Base-by-base conservation (phyloP, 1,284 basidiomycete genomes). In the Inonotus hispidus region DNA sequence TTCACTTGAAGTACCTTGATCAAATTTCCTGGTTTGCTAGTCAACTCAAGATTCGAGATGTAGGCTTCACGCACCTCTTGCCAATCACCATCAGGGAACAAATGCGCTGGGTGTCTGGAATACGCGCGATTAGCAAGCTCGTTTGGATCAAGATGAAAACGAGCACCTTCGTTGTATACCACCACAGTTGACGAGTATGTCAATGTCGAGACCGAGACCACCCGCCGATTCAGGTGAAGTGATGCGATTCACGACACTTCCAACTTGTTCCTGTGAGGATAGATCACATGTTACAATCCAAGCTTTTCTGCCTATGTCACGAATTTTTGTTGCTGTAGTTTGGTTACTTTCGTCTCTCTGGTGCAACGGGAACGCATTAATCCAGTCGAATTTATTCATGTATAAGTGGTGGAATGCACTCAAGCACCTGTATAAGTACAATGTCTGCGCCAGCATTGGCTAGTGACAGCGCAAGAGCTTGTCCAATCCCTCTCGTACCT, bases 111-210 rank as follows among this genome's bases (percentile, higher is more conserved):
- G 38, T 63, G 62, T 46, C 62, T 62, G 14, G 37, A 21, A 7
- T n/a, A 32, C 29, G 14, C n/a, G 13, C 32, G 32, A n/a, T 39
- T 14, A 52, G 13, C 4, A 52, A 35, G 35, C 19, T 37, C 14
- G 16, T 8, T 16, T 29, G 27, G n/a, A 27, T 37, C n/a, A 23
- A 55, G 8, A 11, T 68, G 92, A 83, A 46, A 87, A 86, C 61
- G 91, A 90, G 60, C 88, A 85, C 73, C 93, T 80, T 69, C 93
- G 82, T 73, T 97, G 94, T 68, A 98, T 97, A 53, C 95, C 95
- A 59, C 92, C 95, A 72, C 94, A 97, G 75, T 98, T 96, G 72
- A 98, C 84, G 53, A 98, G 83, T 66, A 97, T 81, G 72, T 97
- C 87, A 66, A 98, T 87, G 59, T 83, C 76, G n/a, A 63, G 53